A percentile compares a stretch with the other conserved stretches of the same genome.
These are phyloP conservation scores for Auricularia sp. DNA, from an alignment of 768 basidiomycete species.

Conservation along the genomic window DNA sequence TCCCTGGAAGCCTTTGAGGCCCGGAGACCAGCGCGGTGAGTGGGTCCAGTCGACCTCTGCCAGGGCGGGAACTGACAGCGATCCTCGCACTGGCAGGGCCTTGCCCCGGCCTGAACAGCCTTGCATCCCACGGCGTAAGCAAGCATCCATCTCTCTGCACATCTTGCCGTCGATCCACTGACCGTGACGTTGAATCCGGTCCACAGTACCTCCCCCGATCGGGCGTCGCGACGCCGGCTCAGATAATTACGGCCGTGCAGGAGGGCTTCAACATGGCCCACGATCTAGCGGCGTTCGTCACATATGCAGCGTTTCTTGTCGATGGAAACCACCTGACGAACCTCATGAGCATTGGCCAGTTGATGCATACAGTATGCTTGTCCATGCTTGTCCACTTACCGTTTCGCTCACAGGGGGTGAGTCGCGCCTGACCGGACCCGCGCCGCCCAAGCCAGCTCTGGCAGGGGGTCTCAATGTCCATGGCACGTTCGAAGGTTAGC, in stretches of 20 bases:
- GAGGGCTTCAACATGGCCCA: constrained; percentile 7
- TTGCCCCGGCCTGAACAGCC: constrained; percentile 8
- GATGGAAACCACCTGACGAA: constrained; percentile 7
- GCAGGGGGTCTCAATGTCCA: constrained; percentile 3
- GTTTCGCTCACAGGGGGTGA: background rate
- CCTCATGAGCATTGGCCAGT: constrained; percentile 5
- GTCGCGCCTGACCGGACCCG: background rate
- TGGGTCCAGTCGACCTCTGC: background rate
- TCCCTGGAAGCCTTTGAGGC: background rate
- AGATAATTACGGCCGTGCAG: constrained; percentile 3
- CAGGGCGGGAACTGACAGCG: too few relatives aligned
- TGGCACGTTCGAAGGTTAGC: constrained; percentile 5
- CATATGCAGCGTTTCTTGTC: constrained; percentile 3
- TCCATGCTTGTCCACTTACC: too few relatives aligned
- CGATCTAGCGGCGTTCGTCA: background rate
- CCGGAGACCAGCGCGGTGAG: constrained; percentile 3
- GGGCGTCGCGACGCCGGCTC: constrained; percentile 6
- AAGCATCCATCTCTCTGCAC: background rate
- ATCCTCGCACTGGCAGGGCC: background rate
- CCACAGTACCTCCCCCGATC: constrained; percentile 5
- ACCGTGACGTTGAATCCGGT: background rate
- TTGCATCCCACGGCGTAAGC: constrained; percentile 5
- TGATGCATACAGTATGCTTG: background rate
- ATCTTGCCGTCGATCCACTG: background rate
- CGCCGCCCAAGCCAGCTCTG: background rate